Conservation (phyloP, 345 rosid genomes). For the Triadica sebifera region DNA sequence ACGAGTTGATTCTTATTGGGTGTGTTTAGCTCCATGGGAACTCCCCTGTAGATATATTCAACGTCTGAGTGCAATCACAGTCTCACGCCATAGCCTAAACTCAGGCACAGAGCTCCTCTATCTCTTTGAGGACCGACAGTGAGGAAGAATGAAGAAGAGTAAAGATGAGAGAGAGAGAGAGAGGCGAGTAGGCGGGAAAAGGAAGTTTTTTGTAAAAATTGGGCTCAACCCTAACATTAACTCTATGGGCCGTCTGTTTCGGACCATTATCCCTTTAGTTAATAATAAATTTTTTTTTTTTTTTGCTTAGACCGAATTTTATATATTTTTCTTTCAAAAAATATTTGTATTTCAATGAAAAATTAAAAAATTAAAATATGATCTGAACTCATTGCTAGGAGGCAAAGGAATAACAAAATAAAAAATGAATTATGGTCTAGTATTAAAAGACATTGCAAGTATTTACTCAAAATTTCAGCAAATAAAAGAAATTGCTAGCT, state of each 20-base stretch:
- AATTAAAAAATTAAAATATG: no score
- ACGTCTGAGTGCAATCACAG: not conserved
- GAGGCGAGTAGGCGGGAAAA: constrained; percentile 25
- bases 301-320: no score
- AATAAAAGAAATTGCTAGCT: no score
- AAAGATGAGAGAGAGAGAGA: not conserved
- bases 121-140: not conserved
- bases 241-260: not conserved
- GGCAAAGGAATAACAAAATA: no score
- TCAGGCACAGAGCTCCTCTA: not conserved
- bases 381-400: no score
- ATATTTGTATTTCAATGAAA: no score
- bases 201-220: not conserved
- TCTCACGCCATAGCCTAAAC: not conserved
- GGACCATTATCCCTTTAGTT: no score
- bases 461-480: no score
- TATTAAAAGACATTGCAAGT: no score
- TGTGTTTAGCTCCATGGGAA: constrained; percentile 43
- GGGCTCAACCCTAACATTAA: constrained; percentile 3
- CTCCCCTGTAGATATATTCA: not conserved
- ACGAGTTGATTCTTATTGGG: constrained; percentile 49
- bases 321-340: no score
- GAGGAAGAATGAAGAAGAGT: not conserved
- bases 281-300: no score
- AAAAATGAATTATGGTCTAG: no score